Conservation (phyloP, 2,329 filamentous ascomycete genomes). For the Sporothrix brasiliensis region DNA sequence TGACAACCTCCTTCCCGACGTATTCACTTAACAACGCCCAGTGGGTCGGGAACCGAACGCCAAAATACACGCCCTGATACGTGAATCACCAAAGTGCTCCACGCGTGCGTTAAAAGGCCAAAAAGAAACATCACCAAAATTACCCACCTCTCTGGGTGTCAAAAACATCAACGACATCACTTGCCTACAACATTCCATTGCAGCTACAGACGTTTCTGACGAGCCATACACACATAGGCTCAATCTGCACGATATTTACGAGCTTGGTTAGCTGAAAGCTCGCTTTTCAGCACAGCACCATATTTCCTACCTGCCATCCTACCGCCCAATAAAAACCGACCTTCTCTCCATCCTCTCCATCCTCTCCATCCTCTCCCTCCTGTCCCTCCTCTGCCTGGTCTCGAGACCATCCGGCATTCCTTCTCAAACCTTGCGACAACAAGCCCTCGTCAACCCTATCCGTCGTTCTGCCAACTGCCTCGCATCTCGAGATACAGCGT, state of each 20-base stretch:
- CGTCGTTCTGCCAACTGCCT: neutral
- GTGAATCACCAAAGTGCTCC: conserved; percentile 14
- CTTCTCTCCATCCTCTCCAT: too few relatives aligned
- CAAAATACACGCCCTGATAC: conserved; percentile 21
- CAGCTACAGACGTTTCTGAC: neutral
- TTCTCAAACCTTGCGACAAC: neutral
- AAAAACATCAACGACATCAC: neutral
- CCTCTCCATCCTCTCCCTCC: too few relatives aligned
- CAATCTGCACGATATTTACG: neutral
- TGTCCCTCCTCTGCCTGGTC: too few relatives aligned
- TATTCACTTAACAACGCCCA: neutral
- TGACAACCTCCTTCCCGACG: neutral
- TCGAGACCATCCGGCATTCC: too few relatives aligned
- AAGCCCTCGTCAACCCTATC: neutral
- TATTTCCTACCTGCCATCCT: neutral
- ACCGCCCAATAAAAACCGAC: neutral
- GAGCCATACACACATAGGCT: neutral
- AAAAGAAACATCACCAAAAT: conserved; percentile 17
- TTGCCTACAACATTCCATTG: neutral
- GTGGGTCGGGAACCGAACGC: conserved; percentile 6
- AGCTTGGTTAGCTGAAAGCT: neutral
- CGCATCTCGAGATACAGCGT: neutral
- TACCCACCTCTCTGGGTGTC: neutral
- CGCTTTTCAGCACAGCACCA: neutral
- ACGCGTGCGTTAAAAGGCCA: neutral